These are phyloP conservation scores for Suillus placidus DNA, from an alignment of 768 basidiomycete genomes.

Conservation along the genomic window DNA sequence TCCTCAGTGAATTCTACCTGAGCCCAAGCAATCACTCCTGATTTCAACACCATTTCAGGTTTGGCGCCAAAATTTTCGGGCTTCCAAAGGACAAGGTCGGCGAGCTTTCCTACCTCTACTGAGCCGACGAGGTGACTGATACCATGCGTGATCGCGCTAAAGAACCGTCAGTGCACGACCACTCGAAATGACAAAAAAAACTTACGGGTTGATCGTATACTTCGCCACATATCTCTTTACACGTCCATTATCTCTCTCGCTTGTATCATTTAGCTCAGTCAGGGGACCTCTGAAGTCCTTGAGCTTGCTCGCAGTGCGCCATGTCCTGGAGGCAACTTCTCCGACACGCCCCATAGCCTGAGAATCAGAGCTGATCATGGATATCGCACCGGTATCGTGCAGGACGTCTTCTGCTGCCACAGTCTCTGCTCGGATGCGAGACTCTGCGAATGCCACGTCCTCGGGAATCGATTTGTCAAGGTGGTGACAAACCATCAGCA, in stretches of 20 bases:
- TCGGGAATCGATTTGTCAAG: conserved; percentile 89
- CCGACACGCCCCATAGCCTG: conserved; percentile 99
- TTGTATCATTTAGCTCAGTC: conserved; percentile 50
- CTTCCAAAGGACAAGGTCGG: conserved; percentile 95
- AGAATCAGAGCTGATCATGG: conserved; percentile 95
- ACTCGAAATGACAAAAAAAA: conserved; percentile 17
- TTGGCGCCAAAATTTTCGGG: conserved; percentile 91
- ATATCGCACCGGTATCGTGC: conserved; percentile 91
- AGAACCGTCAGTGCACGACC: background rate
- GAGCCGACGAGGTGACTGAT: conserved; percentile 88
- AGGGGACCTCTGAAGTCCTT: conserved; percentile 77
- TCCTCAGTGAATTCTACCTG: conserved; percentile 53
- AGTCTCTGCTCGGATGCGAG: conserved; percentile 94
- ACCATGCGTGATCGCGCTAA: conserved; percentile 91
- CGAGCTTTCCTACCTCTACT: conserved; percentile 78
- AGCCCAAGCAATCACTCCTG: conserved; percentile 90
- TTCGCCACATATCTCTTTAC: conserved; percentile 96
- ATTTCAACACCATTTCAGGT: conserved; percentile 94
- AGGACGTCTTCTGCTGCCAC: conserved; percentile 97
- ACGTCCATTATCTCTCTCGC: conserved; percentile 69
- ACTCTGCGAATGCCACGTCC: conserved; percentile 95
- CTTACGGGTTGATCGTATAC: conserved; percentile 97
- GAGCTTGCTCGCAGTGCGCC: conserved; percentile 98
- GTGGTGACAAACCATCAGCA: conserved; percentile 99
- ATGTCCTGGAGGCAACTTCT: conserved; percentile 90